Evolutionary conservation across 495 filamentous ascomycete species (phyloP).

Genomic region (Neurospora sp.): DNA sequence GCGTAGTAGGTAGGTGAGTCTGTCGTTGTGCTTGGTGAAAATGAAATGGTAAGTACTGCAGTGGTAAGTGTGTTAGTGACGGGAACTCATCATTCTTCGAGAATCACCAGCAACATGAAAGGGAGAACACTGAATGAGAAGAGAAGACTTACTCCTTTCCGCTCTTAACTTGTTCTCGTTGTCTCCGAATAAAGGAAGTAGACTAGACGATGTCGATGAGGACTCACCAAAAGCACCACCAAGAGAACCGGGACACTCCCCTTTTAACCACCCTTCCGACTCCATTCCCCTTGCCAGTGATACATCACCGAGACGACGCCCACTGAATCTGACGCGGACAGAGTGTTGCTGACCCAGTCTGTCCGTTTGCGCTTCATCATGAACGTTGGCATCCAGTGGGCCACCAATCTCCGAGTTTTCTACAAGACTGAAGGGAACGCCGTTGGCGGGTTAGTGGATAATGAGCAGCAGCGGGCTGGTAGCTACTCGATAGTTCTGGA

Average conservation of each 20-base stretch:
- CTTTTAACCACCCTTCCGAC: neutral
- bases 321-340: neutral
- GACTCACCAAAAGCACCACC: neutral
- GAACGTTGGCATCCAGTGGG: neutral
- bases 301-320: neutral
- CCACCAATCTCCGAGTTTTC: neutral
- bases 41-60: too few relatives aligned
- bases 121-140: too few relatives aligned
- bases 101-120: too few relatives aligned
- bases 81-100: too few relatives aligned
- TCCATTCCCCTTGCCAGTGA: neutral
- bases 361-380: neutral
- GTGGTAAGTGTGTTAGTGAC: too few relatives aligned
- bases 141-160: too few relatives aligned
- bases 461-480: neutral
- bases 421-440: neutral
- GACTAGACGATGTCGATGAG: neutral
- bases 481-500: neutral
- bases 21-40: too few relatives aligned
- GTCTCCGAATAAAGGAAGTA: neutral
- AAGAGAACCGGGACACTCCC: neutral
- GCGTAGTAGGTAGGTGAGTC: too few relatives aligned
- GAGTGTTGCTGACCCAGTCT: neutral
- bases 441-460: neutral
- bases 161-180: neutral